Percentiles rank a stretch among this genome's conserved stretches.
Conservation (phyloP, 225 moss, liverwort and hornwort species). For the Climacium dendroides region DNA sequence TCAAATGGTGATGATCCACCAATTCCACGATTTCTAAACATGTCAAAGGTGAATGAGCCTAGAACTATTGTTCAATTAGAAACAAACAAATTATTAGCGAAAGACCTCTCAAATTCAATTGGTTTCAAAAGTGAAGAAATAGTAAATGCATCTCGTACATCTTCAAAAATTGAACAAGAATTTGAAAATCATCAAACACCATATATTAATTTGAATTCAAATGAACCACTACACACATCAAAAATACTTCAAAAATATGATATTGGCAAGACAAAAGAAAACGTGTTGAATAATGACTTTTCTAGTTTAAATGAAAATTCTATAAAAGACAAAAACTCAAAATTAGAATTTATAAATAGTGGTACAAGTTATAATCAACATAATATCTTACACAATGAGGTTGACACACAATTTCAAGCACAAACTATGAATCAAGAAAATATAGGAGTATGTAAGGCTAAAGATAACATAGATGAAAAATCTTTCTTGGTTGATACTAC, state of each 20-base stretch:
- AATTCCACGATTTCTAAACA: slow-evolving; percentile 8
- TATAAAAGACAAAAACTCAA: neutral
- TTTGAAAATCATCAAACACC: neutral
- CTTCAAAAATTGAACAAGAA: neutral
- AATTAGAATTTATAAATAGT: neutral
- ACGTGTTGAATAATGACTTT: neutral
- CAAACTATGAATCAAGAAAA: neutral
- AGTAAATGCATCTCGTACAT: too few species aligned
- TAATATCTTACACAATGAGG: too few species aligned
- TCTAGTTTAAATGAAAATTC: neutral
- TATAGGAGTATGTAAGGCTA: accelerated
- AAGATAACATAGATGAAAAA: neutral
- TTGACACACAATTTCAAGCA: neutral
- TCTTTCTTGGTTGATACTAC: neutral
- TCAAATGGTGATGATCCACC: neutral
- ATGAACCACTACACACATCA: neutral
- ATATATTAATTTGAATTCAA: neutral
- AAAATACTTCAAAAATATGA: neutral
- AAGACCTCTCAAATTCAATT: neutral
- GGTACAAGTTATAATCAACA: neutral
- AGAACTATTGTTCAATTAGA: neutral
- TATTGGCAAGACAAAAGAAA: neutral
- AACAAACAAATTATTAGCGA: neutral
- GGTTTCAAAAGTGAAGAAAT: neutral
- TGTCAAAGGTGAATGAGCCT: neutral